Base-by-base conservation (phyloP, 768 basidiomycete genomes). In the Tephrocybe sp. region DNA sequence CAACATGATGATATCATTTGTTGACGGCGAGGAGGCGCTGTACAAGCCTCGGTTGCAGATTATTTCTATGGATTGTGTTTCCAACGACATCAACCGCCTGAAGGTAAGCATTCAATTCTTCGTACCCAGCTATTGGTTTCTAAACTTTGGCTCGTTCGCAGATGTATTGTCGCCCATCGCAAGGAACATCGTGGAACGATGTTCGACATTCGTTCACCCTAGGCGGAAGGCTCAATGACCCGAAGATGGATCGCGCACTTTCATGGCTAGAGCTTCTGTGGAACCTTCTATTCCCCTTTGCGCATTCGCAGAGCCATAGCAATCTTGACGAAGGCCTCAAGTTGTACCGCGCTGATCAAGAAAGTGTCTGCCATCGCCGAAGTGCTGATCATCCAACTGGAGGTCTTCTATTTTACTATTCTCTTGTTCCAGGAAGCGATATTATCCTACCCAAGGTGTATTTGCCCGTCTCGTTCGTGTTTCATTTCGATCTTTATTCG, bases 231-330 rank as follows among this genome's bases (percentile, higher is more conserved):
- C 58, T 68, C 10, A 42, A 52, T 14, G 51, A 51, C 30, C 60
- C 63, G 16, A 55, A 62, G 39, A 61, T 67, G 56, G 34, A 55
- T 0, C 51, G 40, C 7, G 60, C 54, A 9, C 23, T 68, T 13
- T 14, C 46, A 22, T 55, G 63, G 6, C 40, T 68, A 33, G 62
- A 67, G 44, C 38, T 43, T 1, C 51, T 68, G 8, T 68, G 67
- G 67, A 64, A 68, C 32, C 52, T 60, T 23, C 35, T 68, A 1
- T 68, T 68, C 46, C 67, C n/a, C n/a, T n/a, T n/a, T n/a, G n/a
- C n/a, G n/a, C n/a, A n/a, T n/a, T n/a, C n/a, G n/a, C n/a, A n/a
- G 1, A 58, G 51, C 22, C 54, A 62, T 45, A 48, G 53, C 26
- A 55, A 65, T 45, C 59, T 68, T 43, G 55, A 59, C 19, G 51